Evolutionary conservation across 2,329 filamentous ascomycete species (phyloP), one percentile per base, ranked within the genome.

Genomic region (Paecilomyces formosus): DNA sequence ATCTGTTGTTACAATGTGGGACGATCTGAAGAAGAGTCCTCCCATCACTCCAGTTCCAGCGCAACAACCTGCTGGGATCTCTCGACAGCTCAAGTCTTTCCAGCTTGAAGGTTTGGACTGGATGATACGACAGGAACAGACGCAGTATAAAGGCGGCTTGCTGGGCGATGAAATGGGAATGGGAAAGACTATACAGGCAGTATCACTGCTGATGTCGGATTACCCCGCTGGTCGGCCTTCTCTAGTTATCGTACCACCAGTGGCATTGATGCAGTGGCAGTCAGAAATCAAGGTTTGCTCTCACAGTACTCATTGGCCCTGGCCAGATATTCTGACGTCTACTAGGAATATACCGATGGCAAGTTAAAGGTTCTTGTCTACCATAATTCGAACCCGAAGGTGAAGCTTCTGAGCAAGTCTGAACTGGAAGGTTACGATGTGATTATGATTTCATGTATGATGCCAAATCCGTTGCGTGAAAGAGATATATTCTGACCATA

Each of bases 81-180:
- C 83, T 55, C 88, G 93, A 45, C 87, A 87, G 57, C 81, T 99
- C 62, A 97, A 99, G 73, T 87, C 88, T 0, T 99, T 97, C 71
- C 94, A 99, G 70, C 85, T 96, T 4, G 89, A 97, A 74, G 94
- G 94, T 3, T 80, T 99, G 45, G 87, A 91, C 55, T 99, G 94
- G 94, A 95, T 99, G 91, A 85, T 83, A 61, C 87, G 83, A 57
- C 96, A 97, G 82, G 94, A 99, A 72, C 80, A 89, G 74, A 88
- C 85, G 0, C 77, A 88, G 45, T 97, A 92, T 83, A 90, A 87
- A 68, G 94, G 94, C 18, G 94, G 94, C 13, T 80, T 99, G 2
- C 82, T 99, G 1, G 94, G 94, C 60, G 94, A 99, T 66, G 94
- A 99, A 75, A 99, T 99, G 94, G 94, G 94, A 6, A 89, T 99